Evolutionary conservation across 148 eudicot genomes (phyloP).

Genomic region (Oxyria digyna): DNA sequence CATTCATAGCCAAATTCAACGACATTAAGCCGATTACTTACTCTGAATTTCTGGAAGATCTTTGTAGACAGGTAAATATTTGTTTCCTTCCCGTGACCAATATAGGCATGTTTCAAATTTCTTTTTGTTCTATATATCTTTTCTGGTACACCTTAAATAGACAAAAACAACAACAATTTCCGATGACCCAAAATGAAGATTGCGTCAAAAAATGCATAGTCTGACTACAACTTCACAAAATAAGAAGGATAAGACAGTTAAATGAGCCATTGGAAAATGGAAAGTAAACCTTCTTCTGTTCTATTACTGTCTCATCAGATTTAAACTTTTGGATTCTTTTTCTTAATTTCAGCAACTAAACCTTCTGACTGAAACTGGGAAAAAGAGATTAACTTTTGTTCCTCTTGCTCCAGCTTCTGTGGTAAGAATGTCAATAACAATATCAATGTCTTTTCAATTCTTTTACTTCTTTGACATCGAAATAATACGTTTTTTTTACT

Average conservation of each 20-base stretch:
- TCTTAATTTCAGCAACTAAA: constrained; percentile 47
- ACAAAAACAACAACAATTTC: too few species aligned
- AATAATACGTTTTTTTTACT: not conserved
- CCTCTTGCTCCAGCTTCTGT: constrained; percentile 97
- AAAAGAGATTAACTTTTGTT: constrained; percentile 68
- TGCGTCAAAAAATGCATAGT: too few species aligned
- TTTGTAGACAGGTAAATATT: constrained; percentile 76
- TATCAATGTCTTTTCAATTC: not conserved
- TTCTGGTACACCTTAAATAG: too few species aligned
- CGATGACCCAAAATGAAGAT: too few species aligned
- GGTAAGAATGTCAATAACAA: constrained; percentile 43
- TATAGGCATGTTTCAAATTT: too few species aligned
- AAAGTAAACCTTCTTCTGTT: too few species aligned
- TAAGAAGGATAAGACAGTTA: too few species aligned
- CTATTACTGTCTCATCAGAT: too few species aligned
- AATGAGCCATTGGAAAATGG: too few species aligned
- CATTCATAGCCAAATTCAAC: constrained; percentile 87
- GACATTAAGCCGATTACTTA: constrained; percentile 75
- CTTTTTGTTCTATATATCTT: too few species aligned
- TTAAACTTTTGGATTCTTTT: too few species aligned
- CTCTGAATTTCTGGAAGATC: constrained; percentile 97
- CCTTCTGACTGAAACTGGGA: constrained; percentile 46
- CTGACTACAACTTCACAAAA: too few species aligned
- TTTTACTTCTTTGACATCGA: not conserved
- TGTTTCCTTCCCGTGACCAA: not conserved